Conservation (phyloP, 1,284 basidiomycete genomes). For the Boletus sp. region DNA sequence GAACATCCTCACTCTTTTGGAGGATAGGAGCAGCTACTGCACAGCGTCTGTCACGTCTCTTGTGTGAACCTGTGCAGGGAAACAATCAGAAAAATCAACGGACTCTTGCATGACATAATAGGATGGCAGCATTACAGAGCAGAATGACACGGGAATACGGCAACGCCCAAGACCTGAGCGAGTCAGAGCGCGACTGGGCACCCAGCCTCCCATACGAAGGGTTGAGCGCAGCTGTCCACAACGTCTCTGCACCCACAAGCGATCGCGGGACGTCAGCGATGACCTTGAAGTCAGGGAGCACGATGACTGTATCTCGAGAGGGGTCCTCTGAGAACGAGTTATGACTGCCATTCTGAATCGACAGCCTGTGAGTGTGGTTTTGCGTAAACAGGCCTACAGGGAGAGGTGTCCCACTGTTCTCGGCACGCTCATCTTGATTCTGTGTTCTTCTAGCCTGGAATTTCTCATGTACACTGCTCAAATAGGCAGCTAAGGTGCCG, state of each 20-base stretch:
- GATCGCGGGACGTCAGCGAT: conserved; percentile 66
- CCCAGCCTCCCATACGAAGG: conserved; percentile 49
- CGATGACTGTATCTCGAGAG: conserved; percentile 68
- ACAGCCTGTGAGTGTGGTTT: conserved; percentile 53
- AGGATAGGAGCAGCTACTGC: conserved; percentile 82
- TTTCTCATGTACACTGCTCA: conserved; percentile 41
- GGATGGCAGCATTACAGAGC: conserved; percentile 56
- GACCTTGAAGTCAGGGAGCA: conserved; percentile 89
- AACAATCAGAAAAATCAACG: conserved; percentile 1
- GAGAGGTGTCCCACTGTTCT: conserved; percentile 18
- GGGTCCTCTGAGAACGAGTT: conserved; percentile 55
- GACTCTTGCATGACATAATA: neutral
- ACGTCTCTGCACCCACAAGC: conserved; percentile 57
- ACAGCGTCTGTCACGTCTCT: conserved; percentile 86
- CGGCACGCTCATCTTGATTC: conserved; percentile 16
- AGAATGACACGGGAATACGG: conserved; percentile 76
- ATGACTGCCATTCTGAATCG: conserved; percentile 81
- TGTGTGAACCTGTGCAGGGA: conserved; percentile 75
- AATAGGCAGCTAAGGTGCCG: conserved; percentile 63
- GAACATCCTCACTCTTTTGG: conserved; percentile 52
- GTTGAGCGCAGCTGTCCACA: conserved; percentile 64
- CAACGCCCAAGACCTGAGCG: conserved; percentile 64
- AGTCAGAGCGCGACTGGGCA: conserved; percentile 39
- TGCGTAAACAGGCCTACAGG: conserved; percentile 55
- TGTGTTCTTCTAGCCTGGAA: conserved; percentile 23